Evolutionary conservation across 805 yeast species (phyloP), one percentile per base, ranked within the genome.

Genomic region (Yamadazyma insecticola): DNA sequence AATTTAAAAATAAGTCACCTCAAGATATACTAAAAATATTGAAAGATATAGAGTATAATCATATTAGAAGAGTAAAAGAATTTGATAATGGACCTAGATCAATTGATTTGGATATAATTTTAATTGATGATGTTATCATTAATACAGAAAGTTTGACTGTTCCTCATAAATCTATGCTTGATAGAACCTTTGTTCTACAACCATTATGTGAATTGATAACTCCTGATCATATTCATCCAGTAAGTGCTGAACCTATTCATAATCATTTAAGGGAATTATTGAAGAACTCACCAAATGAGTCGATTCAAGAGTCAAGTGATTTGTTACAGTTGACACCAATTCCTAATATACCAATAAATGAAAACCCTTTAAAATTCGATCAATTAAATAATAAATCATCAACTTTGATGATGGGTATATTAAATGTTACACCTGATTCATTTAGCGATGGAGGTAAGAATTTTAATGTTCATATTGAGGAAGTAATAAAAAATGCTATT

Each of bases 391-490:
- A 67, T 25, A 54, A 61, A 4, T 51, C 64, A 5, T 60, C 59
- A n/a, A 86, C 97, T 0, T 57, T 68, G 30, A 51, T 88, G 26
- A 92, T 92, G 98, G 92, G 87, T 1, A 80, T 92, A 28, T 57
- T 92, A 41, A 92, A 92, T 48, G 71, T 82, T 13, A 92, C 98
- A 0, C 96, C 97, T 0, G 97, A 92, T 55, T 88, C 96, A 2
- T 92, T 92, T 52, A 84, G 95, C 26, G 98, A 92, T 55, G 97
- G 96, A 2, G 87, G 92, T 1, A 49, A 50, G 12, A 39, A 45
- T 23, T 43, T 24, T 29, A 49, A 63, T 5, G 16, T 26, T 5
- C 13, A 36, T 4, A 22, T 67, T 0, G 68, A 58, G 0, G 55
- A 57, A 8, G 66, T 78, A 2, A 49, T 80, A 16, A 48, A 45